phyloP scores from a whole-genome alignment of 179 eudicot genomes.

The Vitellaria paradoxa region DNA sequence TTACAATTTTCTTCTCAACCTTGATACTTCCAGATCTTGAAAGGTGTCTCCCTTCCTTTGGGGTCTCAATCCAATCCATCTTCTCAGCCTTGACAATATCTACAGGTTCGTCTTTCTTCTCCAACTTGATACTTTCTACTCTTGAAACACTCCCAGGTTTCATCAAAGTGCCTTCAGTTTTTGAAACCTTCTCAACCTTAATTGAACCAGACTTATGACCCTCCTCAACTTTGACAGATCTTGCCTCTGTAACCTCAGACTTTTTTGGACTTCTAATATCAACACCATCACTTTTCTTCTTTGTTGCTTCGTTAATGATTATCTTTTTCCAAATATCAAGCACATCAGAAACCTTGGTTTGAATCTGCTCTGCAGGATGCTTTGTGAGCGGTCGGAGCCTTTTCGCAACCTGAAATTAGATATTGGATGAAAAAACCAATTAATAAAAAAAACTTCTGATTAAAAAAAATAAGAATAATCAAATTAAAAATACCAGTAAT shows the following conservation, averaged over 20 bases:
- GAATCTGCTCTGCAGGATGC: constrained; percentile 57
- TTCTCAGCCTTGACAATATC: constrained; percentile 29
- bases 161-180: constrained; percentile 2
- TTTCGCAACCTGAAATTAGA: constrained; percentile 50
- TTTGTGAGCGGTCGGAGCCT: constrained; percentile 53
- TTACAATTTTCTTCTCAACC: constrained; percentile 27
- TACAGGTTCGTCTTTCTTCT: constrained; percentile 23
- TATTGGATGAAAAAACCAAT: background rate
- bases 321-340: constrained; percentile 67
- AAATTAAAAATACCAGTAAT: background rate
- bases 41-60: background rate
- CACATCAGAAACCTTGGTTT: constrained; percentile 46
- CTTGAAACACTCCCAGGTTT: constrained; percentile 16
- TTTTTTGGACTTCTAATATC: constrained; percentile 23
- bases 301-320: constrained; percentile 42
- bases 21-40: constrained; percentile 31
- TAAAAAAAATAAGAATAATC: background rate
- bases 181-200: constrained; percentile 29
- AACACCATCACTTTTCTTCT: constrained; percentile 43
- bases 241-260: constrained; percentile 11
- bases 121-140: constrained; percentile 30
- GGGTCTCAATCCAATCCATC: constrained; percentile 1
- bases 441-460: background rate
- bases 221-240: constrained; percentile 26
- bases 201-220: constrained; percentile 24